phyloP scores from a whole-genome alignment of 1,284 basidiomycete genomes.

The Apiotrichum veenhuisii region DNA sequence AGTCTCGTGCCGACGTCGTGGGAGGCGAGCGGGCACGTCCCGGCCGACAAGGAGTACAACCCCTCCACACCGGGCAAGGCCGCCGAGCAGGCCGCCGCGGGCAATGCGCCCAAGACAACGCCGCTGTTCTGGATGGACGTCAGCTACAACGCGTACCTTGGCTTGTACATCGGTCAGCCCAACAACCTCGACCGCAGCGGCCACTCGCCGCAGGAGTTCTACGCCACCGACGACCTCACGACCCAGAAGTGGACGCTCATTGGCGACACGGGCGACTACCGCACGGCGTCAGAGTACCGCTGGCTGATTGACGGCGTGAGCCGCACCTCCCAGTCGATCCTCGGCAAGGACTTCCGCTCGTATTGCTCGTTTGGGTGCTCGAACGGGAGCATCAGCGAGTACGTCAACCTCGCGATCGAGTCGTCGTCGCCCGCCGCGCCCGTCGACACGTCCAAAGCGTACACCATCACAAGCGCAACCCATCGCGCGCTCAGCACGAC shows the following conservation, averaged over 20 bases:
- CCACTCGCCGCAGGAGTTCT: slow-evolving; percentile 3
- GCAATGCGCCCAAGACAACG: slow-evolving; percentile 1
- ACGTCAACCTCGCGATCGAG: slow-evolving; percentile 7
- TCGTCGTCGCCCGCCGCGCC: background rate
- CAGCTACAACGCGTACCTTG: slow-evolving; percentile 8
- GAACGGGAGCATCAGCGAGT: background rate
- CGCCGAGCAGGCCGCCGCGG: slow-evolving; percentile 1
- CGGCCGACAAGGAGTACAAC: slow-evolving; percentile 2
- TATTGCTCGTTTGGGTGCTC: slow-evolving; percentile 11
- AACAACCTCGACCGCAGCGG: background rate
- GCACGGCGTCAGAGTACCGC: slow-evolving; percentile 54
- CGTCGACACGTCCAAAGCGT: background rate
- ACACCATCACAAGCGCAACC: background rate
- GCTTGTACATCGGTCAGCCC: slow-evolving; percentile 8
- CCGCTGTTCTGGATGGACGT: slow-evolving; percentile 13
- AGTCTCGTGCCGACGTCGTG: background rate
- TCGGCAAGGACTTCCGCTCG: slow-evolving; percentile 10
- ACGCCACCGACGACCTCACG: slow-evolving; percentile 10
- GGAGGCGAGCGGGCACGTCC: background rate
- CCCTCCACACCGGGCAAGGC: slow-evolving; percentile 1
- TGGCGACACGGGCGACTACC: slow-evolving; percentile 86
- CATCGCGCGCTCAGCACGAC: background rate
- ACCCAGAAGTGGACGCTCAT: slow-evolving; percentile 53
- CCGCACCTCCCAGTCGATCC: background rate
- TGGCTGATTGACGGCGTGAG: slow-evolving; percentile 7